A percentile compares a stretch with the other conserved stretches of the same genome.
Evolutionary conservation across 2,329 filamentous ascomycete genomes (phyloP).

Genomic region (Parastagonospora avenae): DNA sequence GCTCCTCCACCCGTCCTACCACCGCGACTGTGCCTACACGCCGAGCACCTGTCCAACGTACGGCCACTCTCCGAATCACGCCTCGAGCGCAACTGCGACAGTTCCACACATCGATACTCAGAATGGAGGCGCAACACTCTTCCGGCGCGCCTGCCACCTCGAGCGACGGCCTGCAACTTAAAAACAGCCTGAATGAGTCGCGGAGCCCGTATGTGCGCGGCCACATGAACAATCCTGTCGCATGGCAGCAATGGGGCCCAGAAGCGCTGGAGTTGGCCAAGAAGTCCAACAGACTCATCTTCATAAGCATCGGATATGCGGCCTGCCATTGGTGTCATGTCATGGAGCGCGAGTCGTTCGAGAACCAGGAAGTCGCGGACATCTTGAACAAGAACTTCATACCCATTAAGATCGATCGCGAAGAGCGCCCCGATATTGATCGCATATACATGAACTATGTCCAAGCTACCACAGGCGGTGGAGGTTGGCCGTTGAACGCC

Average conservation of each 20-base stretch:
- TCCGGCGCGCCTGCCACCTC: slow-evolving; percentile 14
- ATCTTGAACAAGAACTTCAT: slow-evolving; percentile 88
- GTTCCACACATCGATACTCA: slow-evolving; percentile 32
- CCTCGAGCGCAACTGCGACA: slow-evolving; percentile 27
- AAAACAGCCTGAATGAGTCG: slow-evolving; percentile 65
- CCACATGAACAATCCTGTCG: slow-evolving; percentile 80
- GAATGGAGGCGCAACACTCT: slow-evolving; percentile 36
- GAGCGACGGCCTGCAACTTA: slow-evolving; percentile 46
- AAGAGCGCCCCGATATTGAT: slow-evolving; percentile 92
- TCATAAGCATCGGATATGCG: slow-evolving; percentile 92
- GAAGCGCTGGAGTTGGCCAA: slow-evolving; percentile 78
- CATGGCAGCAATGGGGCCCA: slow-evolving; percentile 87
- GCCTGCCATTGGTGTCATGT: slow-evolving; percentile 93
- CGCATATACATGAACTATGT: slow-evolving; percentile 99
- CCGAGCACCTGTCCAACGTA: slow-evolving; percentile 2
- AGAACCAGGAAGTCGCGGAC: slow-evolving; percentile 76
- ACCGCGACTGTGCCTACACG: slow-evolving; percentile 10
- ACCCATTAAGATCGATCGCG: slow-evolving; percentile 89
- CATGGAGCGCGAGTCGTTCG: slow-evolving; percentile 91
- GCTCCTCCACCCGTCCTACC: slow-evolving; percentile 18
- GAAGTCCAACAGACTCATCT: slow-evolving; percentile 84
- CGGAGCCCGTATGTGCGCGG: slow-evolving; percentile 72
- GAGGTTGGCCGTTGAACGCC: slow-evolving; percentile 95
- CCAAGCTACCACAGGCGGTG: slow-evolving; percentile 85
- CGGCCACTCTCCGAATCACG: slow-evolving; percentile 14